Percentiles rank a stretch among this genome's conserved stretches.
These are phyloP conservation scores for Dendrobium chrysotoxum DNA, from an alignment of 106 monocot species.

Conservation along the genomic window DNA sequence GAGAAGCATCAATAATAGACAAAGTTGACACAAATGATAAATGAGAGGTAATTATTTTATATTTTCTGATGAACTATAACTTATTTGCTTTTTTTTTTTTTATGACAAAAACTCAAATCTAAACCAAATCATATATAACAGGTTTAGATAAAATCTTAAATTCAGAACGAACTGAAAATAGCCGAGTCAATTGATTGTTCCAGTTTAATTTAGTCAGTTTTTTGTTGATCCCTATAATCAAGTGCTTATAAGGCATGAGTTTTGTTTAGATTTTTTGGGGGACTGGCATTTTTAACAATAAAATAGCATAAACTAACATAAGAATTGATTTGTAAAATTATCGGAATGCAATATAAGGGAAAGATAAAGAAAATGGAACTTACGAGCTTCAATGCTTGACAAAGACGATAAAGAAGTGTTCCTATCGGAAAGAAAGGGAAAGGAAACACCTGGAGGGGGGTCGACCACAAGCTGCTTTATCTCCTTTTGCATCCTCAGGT, in stretches of 20 bases:
- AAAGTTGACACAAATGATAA: too few species aligned
- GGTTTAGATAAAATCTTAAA: background rate
- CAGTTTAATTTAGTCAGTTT: too few species aligned
- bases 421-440: constrained; percentile 34
- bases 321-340: background rate
- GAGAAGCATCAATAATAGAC: too few species aligned
- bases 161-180: too few species aligned
- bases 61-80: too few species aligned
- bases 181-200: too few species aligned
- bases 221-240: too few species aligned
- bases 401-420: constrained; percentile 28
- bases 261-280: background rate
- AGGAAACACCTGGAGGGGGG: constrained; percentile 77
- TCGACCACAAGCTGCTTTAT: constrained; percentile 69
- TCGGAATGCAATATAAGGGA: background rate
- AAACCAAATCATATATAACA: too few species aligned
- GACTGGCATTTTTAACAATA: background rate
- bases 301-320: background rate
- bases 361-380: constrained; percentile 19
- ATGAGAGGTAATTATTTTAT: too few species aligned
- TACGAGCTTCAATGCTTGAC: constrained; percentile 68
- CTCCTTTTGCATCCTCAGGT: constrained; percentile 92
- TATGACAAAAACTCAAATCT: too few species aligned
- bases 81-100: too few species aligned
- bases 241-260: background rate